Evolutionary conservation across 2,329 filamentous ascomycete genomes (phyloP), one percentile per base, ranked within the genome.

Genomic region (Exophiala dermatitidis): DNA sequence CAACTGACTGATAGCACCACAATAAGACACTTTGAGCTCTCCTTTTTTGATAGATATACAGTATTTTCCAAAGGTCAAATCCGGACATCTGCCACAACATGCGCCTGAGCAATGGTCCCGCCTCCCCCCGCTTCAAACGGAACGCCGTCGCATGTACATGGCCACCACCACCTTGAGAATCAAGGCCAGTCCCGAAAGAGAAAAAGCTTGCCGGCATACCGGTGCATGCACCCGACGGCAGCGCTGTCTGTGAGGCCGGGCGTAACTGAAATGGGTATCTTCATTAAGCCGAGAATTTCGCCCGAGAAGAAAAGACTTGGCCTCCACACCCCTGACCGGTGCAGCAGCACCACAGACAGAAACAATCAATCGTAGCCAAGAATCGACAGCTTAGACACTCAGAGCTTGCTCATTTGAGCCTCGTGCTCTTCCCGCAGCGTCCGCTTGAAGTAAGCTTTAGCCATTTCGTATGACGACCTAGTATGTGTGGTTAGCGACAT

Each of bases 391-490:
- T 32, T 30, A 41, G 45, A 26, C 42, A n/a, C 5, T 51, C 28
- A 60, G 37, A 60, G 42, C 28, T 57, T 57, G 51, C 48, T 56
- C 28, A 46, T 43, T 38, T 48, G 48, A 8, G 53, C 44, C 36
- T 50, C 50, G 5, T 60, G 58, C 40, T 60, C 60, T 54, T 61
- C 61, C 67, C 71, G 56, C 29, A 63, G 48, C 2, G 58, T 62
- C 52, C 68, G 60, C 63, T 82, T 82, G 69, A 84, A 84, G 68
- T 84, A 84, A 8, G 81, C 80, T 70, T 84, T 84, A 40, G 81
- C 81, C 74, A 84, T 81, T 67, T 84, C 81, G 63, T 84, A 84
- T 42, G 81, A 82, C 45, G 78, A 79, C 79, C 78, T 81, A 56
- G 12, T 28, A 31, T 28, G n/a, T 32, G 42, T 57, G 12, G n/a